Evolutionary conservation across 768 basidiomycete species (phyloP), one percentile per base, ranked within the genome.

Genomic region (Amanita pseudoporphyria): DNA sequence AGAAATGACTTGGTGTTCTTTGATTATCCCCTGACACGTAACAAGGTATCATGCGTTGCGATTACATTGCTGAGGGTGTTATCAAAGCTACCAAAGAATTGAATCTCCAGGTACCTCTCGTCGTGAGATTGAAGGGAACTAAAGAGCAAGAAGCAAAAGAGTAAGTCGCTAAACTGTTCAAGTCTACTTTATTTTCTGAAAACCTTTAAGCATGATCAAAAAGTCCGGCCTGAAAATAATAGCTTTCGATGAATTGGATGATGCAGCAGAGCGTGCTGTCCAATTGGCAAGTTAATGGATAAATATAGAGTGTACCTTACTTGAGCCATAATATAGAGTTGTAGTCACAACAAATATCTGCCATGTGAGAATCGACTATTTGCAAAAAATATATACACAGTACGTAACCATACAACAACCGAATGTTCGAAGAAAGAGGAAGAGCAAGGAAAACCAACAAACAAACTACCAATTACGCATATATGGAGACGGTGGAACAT

Each of bases 11-110:
- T 51, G 48, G 22, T 35, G 31, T 22, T 9, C 47, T 49, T 52
- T 6, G 32, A 14, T 21, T 28, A 14, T 21, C 19, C 14, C 9
- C 14, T 40, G 28, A 31, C n/a, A 9, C 13, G 30, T 41, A 30
- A 45, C 3, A 52, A 82, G 82, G 87, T 62, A 99, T 97, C 71
- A 99, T 99, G 96, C 83, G 96, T 61, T 99, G 96, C 60, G 96
- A 99, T 64, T 94, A 94, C 63, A 93, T 94, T 58, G 92, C 92
- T 3, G 92, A 95, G 66, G 96, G 96, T 67, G 95, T 98, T 62
- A 99, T 99, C 71, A 92, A 90, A 58, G 96, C 96, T 18, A 91
- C 94, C 24, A 89, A 88, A 66, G 96, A 98, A 63, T 76, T 99
- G 37, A 68, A 79, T 37, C 67, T 99, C 51, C 77, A 66, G 6